Percentiles rank a stretch among this genome's conserved stretches.
phyloP scores from a whole-genome alignment of 2,329 filamentous ascomycete species.

The Sarocladiaceae sp. region DNA sequence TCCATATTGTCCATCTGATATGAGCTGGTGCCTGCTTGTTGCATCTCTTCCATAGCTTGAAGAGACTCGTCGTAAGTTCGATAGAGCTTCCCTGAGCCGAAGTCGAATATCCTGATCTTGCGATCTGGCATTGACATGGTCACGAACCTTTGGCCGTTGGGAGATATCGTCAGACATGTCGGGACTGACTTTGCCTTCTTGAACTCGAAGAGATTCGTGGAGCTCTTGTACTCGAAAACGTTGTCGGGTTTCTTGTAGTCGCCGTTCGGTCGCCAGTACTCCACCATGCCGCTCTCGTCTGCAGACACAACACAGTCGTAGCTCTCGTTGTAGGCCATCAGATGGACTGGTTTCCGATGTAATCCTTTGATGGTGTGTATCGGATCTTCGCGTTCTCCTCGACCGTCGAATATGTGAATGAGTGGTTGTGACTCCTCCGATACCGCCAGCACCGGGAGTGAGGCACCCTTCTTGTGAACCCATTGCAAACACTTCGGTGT shows the following conservation, averaged over 20 bases:
- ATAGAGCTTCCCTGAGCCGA: slow-evolving; percentile 80
- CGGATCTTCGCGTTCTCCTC: slow-evolving; percentile 73
- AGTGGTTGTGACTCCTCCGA: slow-evolving; percentile 68
- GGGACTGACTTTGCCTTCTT: slow-evolving; percentile 90
- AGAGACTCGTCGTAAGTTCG: slow-evolving; percentile 95
- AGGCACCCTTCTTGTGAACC: slow-evolving; percentile 86
- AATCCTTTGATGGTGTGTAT: slow-evolving; percentile 74
- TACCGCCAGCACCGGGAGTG: slow-evolving; percentile 78
- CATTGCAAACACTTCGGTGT: slow-evolving; percentile 80
- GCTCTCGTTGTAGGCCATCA: slow-evolving; percentile 85
- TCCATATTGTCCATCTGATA: slow-evolving; percentile 85
- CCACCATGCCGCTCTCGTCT: slow-evolving; percentile 88
- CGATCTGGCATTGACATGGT: slow-evolving; percentile 90
- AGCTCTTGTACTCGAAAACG: slow-evolving; percentile 90
- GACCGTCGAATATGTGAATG: slow-evolving; percentile 83
- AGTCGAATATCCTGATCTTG: slow-evolving; percentile 91
- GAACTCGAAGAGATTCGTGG: slow-evolving; percentile 93
- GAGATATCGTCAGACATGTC: slow-evolving; percentile 77
- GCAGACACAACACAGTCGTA: slow-evolving; percentile 90
- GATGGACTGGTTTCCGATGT: slow-evolving; percentile 75
- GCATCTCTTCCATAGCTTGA: slow-evolving; percentile 85
- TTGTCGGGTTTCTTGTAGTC: slow-evolving; percentile 86
- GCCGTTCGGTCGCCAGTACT: slow-evolving; percentile 85
- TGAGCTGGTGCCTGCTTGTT: slow-evolving; percentile 81
- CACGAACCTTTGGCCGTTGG: slow-evolving; percentile 79